Evolutionary conservation across 2,329 filamentous ascomycete species (phyloP).

Genomic region (Penicillium sp.): DNA sequence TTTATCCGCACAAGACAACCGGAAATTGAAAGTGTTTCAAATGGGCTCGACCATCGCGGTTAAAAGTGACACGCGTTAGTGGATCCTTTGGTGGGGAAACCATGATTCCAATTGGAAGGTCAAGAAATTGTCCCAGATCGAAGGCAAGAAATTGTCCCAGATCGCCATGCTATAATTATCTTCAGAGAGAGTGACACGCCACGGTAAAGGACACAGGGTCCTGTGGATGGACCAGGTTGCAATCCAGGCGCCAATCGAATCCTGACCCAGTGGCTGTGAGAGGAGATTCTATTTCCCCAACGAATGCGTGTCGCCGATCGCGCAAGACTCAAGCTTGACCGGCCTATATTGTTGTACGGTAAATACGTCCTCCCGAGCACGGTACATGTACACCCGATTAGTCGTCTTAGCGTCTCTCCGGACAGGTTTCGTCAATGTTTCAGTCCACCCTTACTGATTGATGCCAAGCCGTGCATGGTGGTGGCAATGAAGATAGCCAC

Average conservation of each 20-base stretch:
- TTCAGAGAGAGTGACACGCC: not conserved
- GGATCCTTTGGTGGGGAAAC: slow-evolving; percentile 22
- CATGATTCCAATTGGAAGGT: slow-evolving; percentile 19
- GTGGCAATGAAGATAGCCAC: slow-evolving; percentile 13
- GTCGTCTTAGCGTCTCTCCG: not conserved
- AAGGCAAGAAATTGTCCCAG: slow-evolving; percentile 8
- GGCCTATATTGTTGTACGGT: no score
- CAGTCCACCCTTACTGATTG: slow-evolving; percentile 9
- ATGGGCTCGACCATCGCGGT: slow-evolving; percentile 2
- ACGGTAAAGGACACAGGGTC: slow-evolving; percentile 14
- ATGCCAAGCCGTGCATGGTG: slow-evolving; percentile 9
- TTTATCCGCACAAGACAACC: not conserved
- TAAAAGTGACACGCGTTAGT: slow-evolving; percentile 37
- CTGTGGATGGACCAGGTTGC: not conserved
- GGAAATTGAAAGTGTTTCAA: slow-evolving; percentile 5
- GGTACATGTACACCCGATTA: not conserved
- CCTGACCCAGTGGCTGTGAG: not conserved
- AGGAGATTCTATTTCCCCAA: not conserved
- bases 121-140: slow-evolving; percentile 8
- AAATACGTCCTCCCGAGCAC: slow-evolving; percentile 5
- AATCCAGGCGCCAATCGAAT: not conserved
- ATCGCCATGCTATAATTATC: slow-evolving; percentile 21
- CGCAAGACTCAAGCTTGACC: not conserved
- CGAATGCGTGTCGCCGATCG: not conserved
- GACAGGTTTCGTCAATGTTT: slow-evolving; percentile 18